Evolutionary conservation across 2,329 filamentous ascomycete species (phyloP).

Genomic region (Pyricularia grisea): DNA sequence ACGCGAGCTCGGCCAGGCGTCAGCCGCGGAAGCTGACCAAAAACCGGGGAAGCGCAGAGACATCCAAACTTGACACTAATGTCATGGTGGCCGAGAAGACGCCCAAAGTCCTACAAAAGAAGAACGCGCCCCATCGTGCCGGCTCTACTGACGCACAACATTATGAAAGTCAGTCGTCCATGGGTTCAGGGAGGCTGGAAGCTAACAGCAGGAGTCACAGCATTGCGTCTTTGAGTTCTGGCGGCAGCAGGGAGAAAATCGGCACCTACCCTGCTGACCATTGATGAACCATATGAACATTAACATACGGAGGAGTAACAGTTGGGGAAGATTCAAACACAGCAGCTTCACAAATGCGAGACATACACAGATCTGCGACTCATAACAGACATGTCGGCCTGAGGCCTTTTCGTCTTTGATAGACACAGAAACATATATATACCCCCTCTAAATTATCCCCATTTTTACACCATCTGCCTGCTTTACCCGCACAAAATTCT

Average conservation of each 20-base stretch:
- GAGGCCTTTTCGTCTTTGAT: not conserved
- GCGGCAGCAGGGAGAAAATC: not conserved
- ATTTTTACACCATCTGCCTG: not conserved
- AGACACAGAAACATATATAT: not conserved
- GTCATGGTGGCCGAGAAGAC: conserved; percentile 20
- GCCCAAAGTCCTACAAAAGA: conserved; percentile 26
- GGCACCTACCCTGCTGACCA: not conserved
- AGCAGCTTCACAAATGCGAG: not conserved
- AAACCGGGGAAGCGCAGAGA: conserved; percentile 17
- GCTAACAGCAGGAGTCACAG: conserved; percentile 2
- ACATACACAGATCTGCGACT: not conserved
- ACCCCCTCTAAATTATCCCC: not conserved
- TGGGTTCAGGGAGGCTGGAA: not conserved
- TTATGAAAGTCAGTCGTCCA: not conserved
- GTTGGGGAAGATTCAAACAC: not conserved
- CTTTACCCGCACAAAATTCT: not conserved
- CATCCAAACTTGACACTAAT: conserved; percentile 7
- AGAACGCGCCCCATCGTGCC: conserved; percentile 19
- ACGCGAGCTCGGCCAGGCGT: conserved; percentile 16
- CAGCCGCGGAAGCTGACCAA: conserved; percentile 32
- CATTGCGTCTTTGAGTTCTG: conserved; percentile 1
- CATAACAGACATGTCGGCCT: not conserved
- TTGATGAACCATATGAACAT: not conserved
- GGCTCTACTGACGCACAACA: conserved; percentile 9
- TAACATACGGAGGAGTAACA: not conserved